Evolutionary conservation across 2,329 filamentous ascomycete species (phyloP).

Genomic region (Parastagonospora nodorum): DNA sequence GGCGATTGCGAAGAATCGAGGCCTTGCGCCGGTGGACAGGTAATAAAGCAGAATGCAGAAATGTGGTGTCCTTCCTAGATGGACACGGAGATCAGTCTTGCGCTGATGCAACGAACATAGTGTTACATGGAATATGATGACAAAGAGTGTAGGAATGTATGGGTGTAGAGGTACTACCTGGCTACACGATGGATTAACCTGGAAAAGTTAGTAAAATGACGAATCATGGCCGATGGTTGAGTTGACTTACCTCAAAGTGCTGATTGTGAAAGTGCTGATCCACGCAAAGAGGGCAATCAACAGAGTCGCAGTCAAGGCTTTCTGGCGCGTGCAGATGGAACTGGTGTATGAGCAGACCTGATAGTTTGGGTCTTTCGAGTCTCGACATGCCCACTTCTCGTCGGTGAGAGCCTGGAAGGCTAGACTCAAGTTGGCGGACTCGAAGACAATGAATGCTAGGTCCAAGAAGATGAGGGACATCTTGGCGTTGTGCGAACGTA

Average conservation of each 20-base stretch:
- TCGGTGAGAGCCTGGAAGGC: slow-evolving; percentile 82
- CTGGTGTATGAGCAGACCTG: slow-evolving; percentile 34
- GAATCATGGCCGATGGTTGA: not conserved
- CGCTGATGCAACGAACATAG: not conserved
- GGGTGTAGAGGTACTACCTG: slow-evolving; percentile 27
- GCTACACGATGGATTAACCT: slow-evolving; percentile 38
- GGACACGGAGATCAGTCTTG: slow-evolving; percentile 2
- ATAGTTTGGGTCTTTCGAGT: slow-evolving; percentile 6
- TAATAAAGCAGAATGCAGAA: slow-evolving; percentile 4
- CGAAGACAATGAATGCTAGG: slow-evolving; percentile 96
- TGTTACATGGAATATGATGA: slow-evolving; percentile 1
- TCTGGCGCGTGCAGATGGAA: slow-evolving; percentile 65
- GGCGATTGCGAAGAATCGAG: slow-evolving; percentile 1
- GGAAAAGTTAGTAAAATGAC: slow-evolving; percentile 8
- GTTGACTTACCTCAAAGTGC: slow-evolving; percentile 50
- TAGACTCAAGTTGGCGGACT: slow-evolving; percentile 87
- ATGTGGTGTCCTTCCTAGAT: slow-evolving; percentile 6
- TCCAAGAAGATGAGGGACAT: slow-evolving; percentile 89
- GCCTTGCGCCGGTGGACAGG: slow-evolving; percentile 4
- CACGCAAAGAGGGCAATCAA: slow-evolving; percentile 85
- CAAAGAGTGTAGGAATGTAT: not conserved
- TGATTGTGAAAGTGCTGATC: slow-evolving; percentile 87
- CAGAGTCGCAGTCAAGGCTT: slow-evolving; percentile 77
- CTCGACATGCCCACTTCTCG: slow-evolving; percentile 58
- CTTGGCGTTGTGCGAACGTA: slow-evolving; percentile 83